A percentile compares a stretch with the other conserved stretches of the same genome.
Conservation (phyloP, 169 alveolate species). For the Plasmodium coatneyi region DNA sequence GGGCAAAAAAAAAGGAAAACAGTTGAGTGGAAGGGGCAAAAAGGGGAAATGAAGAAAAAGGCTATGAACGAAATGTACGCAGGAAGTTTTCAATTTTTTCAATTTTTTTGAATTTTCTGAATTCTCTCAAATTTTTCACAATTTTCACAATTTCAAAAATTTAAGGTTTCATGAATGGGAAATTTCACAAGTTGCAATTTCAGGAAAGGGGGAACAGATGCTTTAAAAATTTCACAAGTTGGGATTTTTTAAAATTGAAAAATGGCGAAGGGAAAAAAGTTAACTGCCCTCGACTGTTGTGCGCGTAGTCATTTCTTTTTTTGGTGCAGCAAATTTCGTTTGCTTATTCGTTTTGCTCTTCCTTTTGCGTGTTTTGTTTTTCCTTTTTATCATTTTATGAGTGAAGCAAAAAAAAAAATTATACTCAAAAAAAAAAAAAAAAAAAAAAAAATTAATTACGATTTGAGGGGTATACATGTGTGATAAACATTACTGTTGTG, state of each 20-base stretch:
- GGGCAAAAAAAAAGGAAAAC: not conserved
- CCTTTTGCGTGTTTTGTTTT: not conserved
- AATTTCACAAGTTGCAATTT: not conserved
- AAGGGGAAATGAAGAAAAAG: not conserved
- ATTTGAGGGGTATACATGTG: not conserved
- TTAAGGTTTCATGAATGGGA: slow-evolving; percentile 1
- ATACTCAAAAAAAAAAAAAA: not conserved
- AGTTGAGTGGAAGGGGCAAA: not conserved
- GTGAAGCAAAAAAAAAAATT: not conserved
- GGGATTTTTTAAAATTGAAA: slow-evolving; percentile 2
- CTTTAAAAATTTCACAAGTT: slow-evolving; percentile 18
- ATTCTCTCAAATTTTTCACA: not conserved
- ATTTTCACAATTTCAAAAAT: not conserved
- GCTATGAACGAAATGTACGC: not conserved
- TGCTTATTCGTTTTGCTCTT: not conserved
- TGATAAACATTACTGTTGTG: not conserved
- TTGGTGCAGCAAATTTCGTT: not conserved
- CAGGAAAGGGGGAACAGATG: not conserved
- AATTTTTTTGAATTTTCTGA: not conserved
- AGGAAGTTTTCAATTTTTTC: slow-evolving; percentile 1
- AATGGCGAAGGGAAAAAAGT: not conserved
- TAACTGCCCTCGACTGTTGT: not conserved
- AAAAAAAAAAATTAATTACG: not conserved
- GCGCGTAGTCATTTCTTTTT: not conserved
- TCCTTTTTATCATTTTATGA: not conserved